Evolutionary conservation across 169 alveolate genomes (phyloP).

Genomic region (Plasmodium vivax): DNA sequence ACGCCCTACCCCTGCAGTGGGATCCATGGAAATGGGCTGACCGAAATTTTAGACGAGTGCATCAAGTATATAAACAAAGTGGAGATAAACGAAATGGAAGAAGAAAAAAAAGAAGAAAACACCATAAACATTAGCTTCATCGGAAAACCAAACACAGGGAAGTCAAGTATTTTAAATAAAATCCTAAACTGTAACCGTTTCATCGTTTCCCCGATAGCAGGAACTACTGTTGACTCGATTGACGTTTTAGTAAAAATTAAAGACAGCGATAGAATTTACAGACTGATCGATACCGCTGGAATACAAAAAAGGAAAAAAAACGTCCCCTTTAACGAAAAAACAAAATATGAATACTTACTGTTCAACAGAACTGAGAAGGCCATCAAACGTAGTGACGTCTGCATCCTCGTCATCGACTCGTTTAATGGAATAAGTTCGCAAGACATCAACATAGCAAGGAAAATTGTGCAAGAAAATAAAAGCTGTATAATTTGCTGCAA

Average conservation of each 20-base stretch:
- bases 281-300: conserved; percentile 75
- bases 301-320: conserved; percentile 64
- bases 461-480: conserved; percentile 77
- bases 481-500: conserved; percentile 85
- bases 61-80: conserved; percentile 74
- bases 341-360: conserved; percentile 58
- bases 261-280: conserved; percentile 35
- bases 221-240: conserved; percentile 85
- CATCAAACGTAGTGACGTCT: conserved; percentile 82
- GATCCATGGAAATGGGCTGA: conserved; percentile 83
- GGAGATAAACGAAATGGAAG: conserved; percentile 60
- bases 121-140: conserved; percentile 11
- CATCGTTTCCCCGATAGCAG: conserved; percentile 85
- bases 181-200: conserved; percentile 79
- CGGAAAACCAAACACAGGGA: conserved; percentile 84
- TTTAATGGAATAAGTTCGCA: conserved; percentile 83
- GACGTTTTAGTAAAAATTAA: conserved; percentile 77
- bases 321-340: conserved; percentile 51
- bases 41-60: conserved; percentile 78
- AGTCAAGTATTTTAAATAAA: conserved; percentile 80
- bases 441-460: conserved; percentile 83
- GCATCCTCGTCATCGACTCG: conserved; percentile 83
- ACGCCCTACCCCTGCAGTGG: conserved; percentile 86
- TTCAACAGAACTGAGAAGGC: conserved; percentile 72
- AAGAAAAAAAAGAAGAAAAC: conserved; percentile 45